Evolutionary conservation across 2,329 filamentous ascomycete species (phyloP).

Genomic region (Aaosphaeria arxii): DNA sequence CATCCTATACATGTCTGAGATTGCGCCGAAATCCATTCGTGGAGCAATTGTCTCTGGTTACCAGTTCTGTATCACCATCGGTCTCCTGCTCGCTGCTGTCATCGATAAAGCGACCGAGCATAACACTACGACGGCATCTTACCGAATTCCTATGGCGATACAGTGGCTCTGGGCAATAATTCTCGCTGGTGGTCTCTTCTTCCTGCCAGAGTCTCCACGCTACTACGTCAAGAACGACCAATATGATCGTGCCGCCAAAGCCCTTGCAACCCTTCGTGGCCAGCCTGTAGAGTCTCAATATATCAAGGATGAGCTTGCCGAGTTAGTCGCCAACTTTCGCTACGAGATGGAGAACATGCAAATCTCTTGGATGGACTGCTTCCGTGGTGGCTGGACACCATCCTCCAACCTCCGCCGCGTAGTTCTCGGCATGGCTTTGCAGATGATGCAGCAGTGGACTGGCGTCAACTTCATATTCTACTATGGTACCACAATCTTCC

Average conservation of each 20-base stretch:
- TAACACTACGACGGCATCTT: conserved; percentile 61
- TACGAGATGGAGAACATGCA: conserved; percentile 61
- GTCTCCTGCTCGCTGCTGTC: conserved; percentile 70
- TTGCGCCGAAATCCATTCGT: conserved; percentile 67
- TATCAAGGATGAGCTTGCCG: conserved; percentile 74
- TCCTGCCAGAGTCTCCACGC: conserved; percentile 82
- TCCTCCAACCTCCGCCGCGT: conserved; percentile 51
- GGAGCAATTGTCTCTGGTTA: conserved; percentile 78
- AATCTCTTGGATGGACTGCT: conserved; percentile 67
- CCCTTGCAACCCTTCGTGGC: conserved; percentile 68
- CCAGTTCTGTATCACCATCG: conserved; percentile 80
- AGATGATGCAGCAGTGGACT: conserved; percentile 58
- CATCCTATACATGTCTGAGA: conserved; percentile 80
- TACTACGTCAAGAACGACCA: conserved; percentile 79
- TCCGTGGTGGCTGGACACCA: conserved; percentile 53
- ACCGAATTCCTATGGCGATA: conserved; percentile 72
- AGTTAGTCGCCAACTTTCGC: conserved; percentile 86
- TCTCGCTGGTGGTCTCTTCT: conserved; percentile 66
- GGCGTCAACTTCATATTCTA: conserved; percentile 44
- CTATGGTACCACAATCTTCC: conserved; percentile 76
- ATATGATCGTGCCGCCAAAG: conserved; percentile 60
- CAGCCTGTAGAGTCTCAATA: conserved; percentile 70
- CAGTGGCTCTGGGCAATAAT: conserved; percentile 81
- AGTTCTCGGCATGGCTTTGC: conserved; percentile 46
- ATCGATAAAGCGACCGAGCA: conserved; percentile 70